Conservation (phyloP, 345 rosid species). For the Pugionium dolabratum region DNA sequence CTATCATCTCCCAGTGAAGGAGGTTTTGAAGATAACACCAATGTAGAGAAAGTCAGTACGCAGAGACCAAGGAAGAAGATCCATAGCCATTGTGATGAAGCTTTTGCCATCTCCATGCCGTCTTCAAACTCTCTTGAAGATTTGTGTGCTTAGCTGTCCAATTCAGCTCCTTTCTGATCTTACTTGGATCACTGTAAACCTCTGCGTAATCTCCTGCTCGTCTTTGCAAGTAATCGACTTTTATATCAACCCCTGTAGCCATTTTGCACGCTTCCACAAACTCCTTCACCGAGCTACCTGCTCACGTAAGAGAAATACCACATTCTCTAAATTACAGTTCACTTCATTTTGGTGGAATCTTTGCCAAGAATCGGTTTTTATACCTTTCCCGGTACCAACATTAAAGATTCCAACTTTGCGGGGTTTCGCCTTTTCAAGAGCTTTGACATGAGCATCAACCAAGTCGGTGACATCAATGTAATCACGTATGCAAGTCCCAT, state of each 20-base stretch:
- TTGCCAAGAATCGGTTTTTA: not conserved
- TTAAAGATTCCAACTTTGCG: conserved; percentile 56
- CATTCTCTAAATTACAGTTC: not conserved
- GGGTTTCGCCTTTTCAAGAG: conserved; percentile 54
- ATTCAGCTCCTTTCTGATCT: conserved; percentile 51
- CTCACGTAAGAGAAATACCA: conserved; percentile 9
- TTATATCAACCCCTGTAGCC: conserved; percentile 54
- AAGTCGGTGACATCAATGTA: conserved; percentile 63
- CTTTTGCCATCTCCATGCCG: conserved; percentile 65
- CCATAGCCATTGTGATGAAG: conserved; percentile 49
- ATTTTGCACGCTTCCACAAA: conserved; percentile 63
- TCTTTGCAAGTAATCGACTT: conserved; percentile 48
- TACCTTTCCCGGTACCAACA: conserved; percentile 69
- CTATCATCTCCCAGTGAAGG: conserved; percentile 18
- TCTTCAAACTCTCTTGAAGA: conserved; percentile 49
- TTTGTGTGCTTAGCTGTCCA: conserved; percentile 54
- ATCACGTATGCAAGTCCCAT: conserved; percentile 59
- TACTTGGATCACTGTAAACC: conserved; percentile 57
- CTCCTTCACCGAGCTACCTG: conserved; percentile 67
- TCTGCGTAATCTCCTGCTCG: conserved; percentile 63
- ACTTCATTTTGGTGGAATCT: not conserved
- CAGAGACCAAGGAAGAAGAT: conserved; percentile 18
- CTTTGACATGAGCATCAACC: conserved; percentile 67
- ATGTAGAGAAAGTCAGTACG: conserved; percentile 21
- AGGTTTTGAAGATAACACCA: conserved; percentile 2